These are phyloP conservation scores for Neonectria sp. DNA, from an alignment of 2,329 filamentous ascomycete species.

Conservation along the genomic window DNA sequence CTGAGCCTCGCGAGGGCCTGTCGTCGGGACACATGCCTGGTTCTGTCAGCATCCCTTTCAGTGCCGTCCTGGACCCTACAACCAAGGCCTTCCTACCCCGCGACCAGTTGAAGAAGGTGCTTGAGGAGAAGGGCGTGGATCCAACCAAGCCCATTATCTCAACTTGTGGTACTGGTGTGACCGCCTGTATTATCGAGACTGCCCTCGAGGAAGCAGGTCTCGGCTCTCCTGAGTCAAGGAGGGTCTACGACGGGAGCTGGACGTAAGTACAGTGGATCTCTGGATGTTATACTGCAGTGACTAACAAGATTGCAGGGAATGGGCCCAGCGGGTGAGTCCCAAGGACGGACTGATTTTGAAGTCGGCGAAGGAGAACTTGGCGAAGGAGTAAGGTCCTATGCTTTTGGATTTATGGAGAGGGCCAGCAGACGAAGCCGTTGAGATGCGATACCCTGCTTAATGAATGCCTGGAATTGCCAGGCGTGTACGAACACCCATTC, in stretches of 20 bases:
- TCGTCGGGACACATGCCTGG: conserved; percentile 94
- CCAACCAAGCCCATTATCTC: conserved; percentile 85
- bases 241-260: conserved; percentile 97
- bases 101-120: conserved; percentile 81
- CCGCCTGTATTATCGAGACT: conserved; percentile 90
- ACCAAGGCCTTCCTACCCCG: conserved; percentile 85
- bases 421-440: conserved; percentile 37
- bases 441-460: conserved; percentile 52
- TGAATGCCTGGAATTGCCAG: conserved; percentile 45
- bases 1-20: conserved; percentile 88
- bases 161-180: conserved; percentile 94
- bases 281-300: conserved; percentile 19
- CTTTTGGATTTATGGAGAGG: conserved; percentile 34
- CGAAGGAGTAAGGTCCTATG: conserved; percentile 45
- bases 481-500: conserved; percentile 49
- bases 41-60: conserved; percentile 86
- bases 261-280: conserved; percentile 76
- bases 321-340: conserved; percentile 76
- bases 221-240: conserved; percentile 76
- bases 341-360: conserved; percentile 76
- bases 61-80: conserved; percentile 83
- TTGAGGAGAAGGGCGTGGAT: conserved; percentile 85
- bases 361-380: conserved; percentile 62
- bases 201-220: conserved; percentile 86
- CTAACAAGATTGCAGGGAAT: conserved; percentile 66